phyloP scores from a whole-genome alignment of 2,329 filamentous ascomycete genomes.

The Truncatella angustata region DNA sequence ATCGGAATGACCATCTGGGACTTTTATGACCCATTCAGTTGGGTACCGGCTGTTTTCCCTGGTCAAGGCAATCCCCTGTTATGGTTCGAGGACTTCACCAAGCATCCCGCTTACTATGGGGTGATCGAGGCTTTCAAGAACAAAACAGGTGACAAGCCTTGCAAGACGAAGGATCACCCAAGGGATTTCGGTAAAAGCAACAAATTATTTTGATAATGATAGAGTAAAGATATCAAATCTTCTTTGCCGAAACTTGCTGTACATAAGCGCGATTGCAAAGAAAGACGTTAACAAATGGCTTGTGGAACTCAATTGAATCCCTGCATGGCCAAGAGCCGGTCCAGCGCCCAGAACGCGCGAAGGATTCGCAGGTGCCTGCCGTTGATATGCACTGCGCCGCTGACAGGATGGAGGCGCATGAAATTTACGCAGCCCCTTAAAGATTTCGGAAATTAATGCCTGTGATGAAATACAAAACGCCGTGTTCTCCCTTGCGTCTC shows the following conservation, averaged over 20 bases:
- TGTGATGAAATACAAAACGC: not conserved
- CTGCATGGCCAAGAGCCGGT: too few relatives aligned
- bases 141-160: constrained; percentile 16
- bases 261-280: too few relatives aligned
- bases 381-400: not conserved
- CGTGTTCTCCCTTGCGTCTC: not conserved
- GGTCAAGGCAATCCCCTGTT: constrained; percentile 40
- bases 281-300: too few relatives aligned
- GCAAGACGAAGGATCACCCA: not conserved
- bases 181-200: not conserved
- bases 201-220: too few relatives aligned
- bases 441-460: not conserved
- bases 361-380: not conserved
- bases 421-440: not conserved
- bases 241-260: too few relatives aligned
- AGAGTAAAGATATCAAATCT: too few relatives aligned
- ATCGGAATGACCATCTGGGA: constrained; percentile 34
- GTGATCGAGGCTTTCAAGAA: constrained; percentile 34
- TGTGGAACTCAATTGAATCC: too few relatives aligned
- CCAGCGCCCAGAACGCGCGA: not conserved
- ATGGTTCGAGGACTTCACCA: constrained; percentile 39
- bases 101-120: constrained; percentile 41
- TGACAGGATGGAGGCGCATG: not conserved
- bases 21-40: constrained; percentile 35
- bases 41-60: constrained; percentile 39